Conservation (phyloP, 345 rosid species). For the Jatropha curcas region DNA sequence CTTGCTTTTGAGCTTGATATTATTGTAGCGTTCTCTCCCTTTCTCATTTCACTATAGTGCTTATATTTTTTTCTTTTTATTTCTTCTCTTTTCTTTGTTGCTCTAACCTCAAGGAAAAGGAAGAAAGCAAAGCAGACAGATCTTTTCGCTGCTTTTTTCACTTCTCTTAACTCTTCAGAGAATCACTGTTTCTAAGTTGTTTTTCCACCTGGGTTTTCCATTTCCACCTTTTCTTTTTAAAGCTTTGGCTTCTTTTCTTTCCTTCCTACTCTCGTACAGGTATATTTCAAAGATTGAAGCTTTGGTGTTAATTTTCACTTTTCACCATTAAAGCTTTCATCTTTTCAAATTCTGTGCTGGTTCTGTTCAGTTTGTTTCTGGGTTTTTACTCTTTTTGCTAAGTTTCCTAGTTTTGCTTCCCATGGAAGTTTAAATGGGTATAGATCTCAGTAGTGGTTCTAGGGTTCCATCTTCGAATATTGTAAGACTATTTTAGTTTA, state of each 20-base stretch:
- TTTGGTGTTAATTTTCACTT: constrained; percentile 15
- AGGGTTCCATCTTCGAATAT: constrained; percentile 21
- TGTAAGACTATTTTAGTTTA: neutral
- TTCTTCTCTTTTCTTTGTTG: constrained; percentile 17
- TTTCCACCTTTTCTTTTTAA: constrained; percentile 6
- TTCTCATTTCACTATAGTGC: neutral
- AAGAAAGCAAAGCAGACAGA: constrained; percentile 21
- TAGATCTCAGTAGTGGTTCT: constrained; percentile 36
- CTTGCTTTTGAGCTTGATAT: constrained; percentile 15
- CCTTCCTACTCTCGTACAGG: constrained; percentile 1
- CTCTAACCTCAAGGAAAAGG: constrained; percentile 26
- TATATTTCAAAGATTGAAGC: constrained; percentile 16
- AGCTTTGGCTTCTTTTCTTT: constrained; percentile 15
- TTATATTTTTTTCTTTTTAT: neutral
- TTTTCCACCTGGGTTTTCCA: constrained; percentile 21
- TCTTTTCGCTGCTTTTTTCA: constrained; percentile 26
- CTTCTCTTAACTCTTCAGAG: constrained; percentile 10
- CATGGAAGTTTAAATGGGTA: constrained; percentile 17
- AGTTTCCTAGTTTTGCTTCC: constrained; percentile 4
- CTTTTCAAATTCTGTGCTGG: constrained; percentile 11
- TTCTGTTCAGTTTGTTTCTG: constrained; percentile 16
- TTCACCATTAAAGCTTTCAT: constrained; percentile 13
- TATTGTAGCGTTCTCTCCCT: neutral
- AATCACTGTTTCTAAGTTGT: constrained; percentile 10
- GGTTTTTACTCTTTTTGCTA: constrained; percentile 15